Evolutionary conservation across 2,329 filamentous ascomycete species (phyloP).

Genomic region (Sclerotinia trifoliorum): DNA sequence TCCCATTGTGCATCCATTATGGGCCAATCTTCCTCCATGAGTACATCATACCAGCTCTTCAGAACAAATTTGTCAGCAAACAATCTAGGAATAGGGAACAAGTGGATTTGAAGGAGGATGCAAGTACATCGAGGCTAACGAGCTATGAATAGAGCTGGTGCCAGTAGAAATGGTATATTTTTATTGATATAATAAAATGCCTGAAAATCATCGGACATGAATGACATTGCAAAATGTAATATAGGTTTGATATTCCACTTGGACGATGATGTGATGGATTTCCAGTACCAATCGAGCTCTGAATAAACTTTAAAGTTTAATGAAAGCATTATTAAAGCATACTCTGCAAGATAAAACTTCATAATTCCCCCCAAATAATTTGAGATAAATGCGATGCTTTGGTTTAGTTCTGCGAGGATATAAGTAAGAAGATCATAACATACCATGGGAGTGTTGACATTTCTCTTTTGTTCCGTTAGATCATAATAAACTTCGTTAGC

Average conservation of each 20-base stretch:
- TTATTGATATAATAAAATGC: neutral
- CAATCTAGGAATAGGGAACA: neutral
- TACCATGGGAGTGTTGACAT: neutral
- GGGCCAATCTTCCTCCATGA: constrained; percentile 17
- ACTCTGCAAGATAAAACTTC: neutral
- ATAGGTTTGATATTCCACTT: neutral
- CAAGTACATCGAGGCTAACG: neutral
- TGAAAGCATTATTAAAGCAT: neutral
- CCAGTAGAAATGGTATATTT: neutral
- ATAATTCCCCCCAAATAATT: neutral
- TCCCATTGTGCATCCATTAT: constrained; percentile 31
- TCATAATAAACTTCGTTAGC: constrained; percentile 66
- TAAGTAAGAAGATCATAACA: neutral
- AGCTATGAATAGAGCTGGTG: neutral
- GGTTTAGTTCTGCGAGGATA: too few relatives aligned
- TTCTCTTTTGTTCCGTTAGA: constrained; percentile 20
- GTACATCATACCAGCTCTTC: neutral
- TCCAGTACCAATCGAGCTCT: neutral
- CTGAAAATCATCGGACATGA: neutral
- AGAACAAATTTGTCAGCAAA: neutral
- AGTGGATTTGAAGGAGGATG: neutral
- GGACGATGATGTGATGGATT: neutral
- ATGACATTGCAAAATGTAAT: too few relatives aligned
- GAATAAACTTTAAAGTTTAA: neutral
- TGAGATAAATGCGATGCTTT: neutral